Conservation (phyloP, 1,284 basidiomycete genomes). For the Trichosporon inkin region DNA sequence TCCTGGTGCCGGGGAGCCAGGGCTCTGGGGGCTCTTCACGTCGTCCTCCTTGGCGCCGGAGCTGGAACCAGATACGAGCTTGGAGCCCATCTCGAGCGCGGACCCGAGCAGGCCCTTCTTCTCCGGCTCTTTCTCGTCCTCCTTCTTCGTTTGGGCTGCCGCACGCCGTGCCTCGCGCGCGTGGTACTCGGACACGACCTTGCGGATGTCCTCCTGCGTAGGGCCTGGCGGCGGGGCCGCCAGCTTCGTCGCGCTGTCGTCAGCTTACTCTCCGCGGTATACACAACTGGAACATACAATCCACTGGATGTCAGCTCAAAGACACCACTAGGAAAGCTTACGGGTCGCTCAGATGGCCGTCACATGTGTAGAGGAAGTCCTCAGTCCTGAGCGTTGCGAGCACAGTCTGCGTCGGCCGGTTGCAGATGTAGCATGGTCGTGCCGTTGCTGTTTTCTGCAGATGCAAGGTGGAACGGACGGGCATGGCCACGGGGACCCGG, state of each 20-base stretch:
- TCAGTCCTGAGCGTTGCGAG: slow-evolving; percentile 46
- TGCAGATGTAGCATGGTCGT: slow-evolving; percentile 47
- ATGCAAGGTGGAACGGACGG: not conserved
- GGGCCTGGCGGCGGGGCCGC: slow-evolving; percentile 34
- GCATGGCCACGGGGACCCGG: too few species aligned
- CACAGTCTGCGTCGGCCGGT: slow-evolving; percentile 42
- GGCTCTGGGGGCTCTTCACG: slow-evolving; percentile 4
- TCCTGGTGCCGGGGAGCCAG: not conserved
- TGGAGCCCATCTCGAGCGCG: slow-evolving; percentile 5
- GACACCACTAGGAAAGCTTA: slow-evolving; percentile 21
- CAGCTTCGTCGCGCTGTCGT: slow-evolving; percentile 40
- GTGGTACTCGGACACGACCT: slow-evolving; percentile 46
- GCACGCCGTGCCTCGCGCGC: slow-evolving; percentile 37
- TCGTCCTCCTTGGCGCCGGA: not conserved
- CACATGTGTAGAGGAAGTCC: slow-evolving; percentile 49
- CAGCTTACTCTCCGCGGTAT: not conserved
- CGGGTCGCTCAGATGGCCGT: slow-evolving; percentile 46
- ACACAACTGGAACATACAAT: slow-evolving; percentile 19
- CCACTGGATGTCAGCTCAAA: slow-evolving; percentile 15
- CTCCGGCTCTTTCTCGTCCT: slow-evolving; percentile 17
- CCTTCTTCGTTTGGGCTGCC: slow-evolving; percentile 18
- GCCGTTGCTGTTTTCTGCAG: slow-evolving; percentile 43
- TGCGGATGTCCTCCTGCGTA: slow-evolving; percentile 45
- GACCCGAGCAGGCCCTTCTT: slow-evolving; percentile 3
- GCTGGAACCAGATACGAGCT: not conserved